phyloP scores from a whole-genome alignment of 768 basidiomycete genomes.

The Pleurotus citrinopileatus region DNA sequence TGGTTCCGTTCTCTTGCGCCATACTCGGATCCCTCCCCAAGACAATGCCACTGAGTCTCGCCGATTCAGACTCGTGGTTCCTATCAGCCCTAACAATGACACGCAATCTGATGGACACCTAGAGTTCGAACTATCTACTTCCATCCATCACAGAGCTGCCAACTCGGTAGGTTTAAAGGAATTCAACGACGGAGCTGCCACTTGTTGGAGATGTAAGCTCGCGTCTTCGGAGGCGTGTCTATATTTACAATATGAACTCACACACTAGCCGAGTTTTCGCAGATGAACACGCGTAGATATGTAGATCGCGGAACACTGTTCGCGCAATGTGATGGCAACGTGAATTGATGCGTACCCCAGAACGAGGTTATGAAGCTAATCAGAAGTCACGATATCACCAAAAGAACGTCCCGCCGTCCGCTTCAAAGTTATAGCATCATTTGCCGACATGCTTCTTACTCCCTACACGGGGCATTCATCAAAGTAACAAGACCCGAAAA shows the following conservation, averaged over 20 bases:
- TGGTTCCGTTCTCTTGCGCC: not conserved
- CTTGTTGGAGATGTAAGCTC: not conserved
- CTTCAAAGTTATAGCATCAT: not conserved
- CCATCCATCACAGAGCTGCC: not conserved
- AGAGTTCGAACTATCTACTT: not conserved
- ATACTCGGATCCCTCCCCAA: not conserved
- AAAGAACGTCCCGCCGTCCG: not conserved
- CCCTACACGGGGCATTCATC: not conserved
- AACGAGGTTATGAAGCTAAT: not conserved
- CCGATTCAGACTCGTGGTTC: not conserved
- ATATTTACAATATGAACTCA: not conserved
- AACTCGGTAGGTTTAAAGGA: not conserved
- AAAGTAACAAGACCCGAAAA: not conserved
- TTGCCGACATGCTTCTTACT: not conserved
- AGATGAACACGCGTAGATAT: not conserved
- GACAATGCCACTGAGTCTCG: not conserved
- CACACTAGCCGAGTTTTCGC: not conserved
- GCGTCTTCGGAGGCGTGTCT: not conserved
- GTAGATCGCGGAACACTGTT: not conserved
- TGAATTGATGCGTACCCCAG: not conserved
- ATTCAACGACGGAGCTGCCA: not conserved
- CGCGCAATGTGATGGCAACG: not conserved
- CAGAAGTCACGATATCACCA: not conserved
- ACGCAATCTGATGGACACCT: not conserved
- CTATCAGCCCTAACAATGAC: not conserved